Percentiles rank a stretch among this genome's conserved stretches.
Conservation (phyloP, 768 basidiomycete species). For the Agrocybe chaxingu region DNA sequence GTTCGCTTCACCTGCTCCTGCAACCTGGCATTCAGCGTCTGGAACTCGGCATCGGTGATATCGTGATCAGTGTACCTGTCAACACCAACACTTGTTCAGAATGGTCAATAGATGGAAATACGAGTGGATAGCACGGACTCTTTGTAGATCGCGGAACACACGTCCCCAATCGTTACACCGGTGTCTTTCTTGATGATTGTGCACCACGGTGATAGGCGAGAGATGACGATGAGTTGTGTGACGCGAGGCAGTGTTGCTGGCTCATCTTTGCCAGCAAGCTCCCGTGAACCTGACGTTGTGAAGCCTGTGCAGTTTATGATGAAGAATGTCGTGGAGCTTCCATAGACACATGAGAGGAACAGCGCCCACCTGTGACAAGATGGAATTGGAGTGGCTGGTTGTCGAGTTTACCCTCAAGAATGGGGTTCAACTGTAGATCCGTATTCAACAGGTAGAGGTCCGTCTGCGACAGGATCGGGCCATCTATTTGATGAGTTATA, state of each 20-base stretch:
- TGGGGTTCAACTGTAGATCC: slow-evolving; percentile 70
- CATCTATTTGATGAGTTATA: slow-evolving; percentile 43
- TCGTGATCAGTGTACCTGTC: slow-evolving; percentile 65
- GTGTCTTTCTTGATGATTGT: slow-evolving; percentile 67
- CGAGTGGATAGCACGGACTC: slow-evolving; percentile 49
- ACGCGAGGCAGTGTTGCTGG: slow-evolving; percentile 72
- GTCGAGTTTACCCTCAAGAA: slow-evolving; percentile 48
- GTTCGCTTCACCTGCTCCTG: slow-evolving; percentile 73
- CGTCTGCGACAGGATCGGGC: slow-evolving; percentile 75
- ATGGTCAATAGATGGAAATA: not conserved
- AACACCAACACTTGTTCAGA: not conserved
- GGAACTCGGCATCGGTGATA: slow-evolving; percentile 66
- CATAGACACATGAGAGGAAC: not conserved
- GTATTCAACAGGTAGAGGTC: slow-evolving; percentile 77
- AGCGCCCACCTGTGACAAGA: slow-evolving; percentile 56
- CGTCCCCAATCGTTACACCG: slow-evolving; percentile 75
- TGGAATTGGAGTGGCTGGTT: slow-evolving; percentile 71
- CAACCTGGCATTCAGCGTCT: slow-evolving; percentile 52
- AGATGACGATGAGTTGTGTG: slow-evolving; percentile 54
- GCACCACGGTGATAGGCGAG: slow-evolving; percentile 71
- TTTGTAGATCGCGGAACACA: slow-evolving; percentile 67
- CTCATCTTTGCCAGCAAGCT: slow-evolving; percentile 39
- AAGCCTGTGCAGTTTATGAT: slow-evolving; percentile 5
- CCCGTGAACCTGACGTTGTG: slow-evolving; percentile 5
- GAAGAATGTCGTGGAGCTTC: too few species aligned